phyloP scores from a whole-genome alignment of 768 basidiomycete genomes.

The Rhodotorula kratochvilovae region DNA sequence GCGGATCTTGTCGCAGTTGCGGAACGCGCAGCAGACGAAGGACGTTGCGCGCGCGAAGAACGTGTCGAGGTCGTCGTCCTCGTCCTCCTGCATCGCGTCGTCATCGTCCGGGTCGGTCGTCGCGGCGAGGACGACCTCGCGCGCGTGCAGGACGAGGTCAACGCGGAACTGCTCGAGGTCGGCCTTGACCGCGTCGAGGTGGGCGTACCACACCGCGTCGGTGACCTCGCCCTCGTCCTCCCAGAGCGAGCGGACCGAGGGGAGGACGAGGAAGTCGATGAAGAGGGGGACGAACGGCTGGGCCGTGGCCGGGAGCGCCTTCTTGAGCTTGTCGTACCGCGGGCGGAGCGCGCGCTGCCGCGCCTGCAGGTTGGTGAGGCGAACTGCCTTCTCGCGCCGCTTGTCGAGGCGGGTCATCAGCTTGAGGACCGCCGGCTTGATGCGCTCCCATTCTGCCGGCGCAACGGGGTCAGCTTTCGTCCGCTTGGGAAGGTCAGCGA shows the following conservation, averaged over 20 bases:
- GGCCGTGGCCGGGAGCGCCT: neutral
- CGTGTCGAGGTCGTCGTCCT: neutral
- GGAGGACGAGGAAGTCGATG: slow-evolving; percentile 14
- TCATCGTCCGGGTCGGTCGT: neutral
- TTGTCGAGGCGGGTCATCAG: no score
- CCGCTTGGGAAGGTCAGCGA: no score
- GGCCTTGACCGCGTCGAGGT: neutral
- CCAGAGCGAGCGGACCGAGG: slow-evolving; percentile 6
- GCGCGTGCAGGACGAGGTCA: neutral
- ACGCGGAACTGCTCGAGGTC: neutral
- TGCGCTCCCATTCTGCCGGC: no score
- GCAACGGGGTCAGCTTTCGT: no score
- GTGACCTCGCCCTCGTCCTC: neutral
- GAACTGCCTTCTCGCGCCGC: neutral
- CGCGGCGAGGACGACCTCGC: neutral
- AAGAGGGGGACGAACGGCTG: neutral
- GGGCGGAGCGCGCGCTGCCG: neutral
- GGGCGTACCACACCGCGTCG: neutral
- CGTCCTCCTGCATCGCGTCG: neutral
- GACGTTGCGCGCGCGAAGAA: neutral
- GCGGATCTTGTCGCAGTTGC: neutral
- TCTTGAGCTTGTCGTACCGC: neutral
- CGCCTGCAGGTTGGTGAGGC: no score
- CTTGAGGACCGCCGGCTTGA: no score
- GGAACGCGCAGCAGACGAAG: neutral